Percentiles rank a stretch among this genome's conserved stretches.
These are phyloP conservation scores for Panus rudis DNA, from an alignment of 768 basidiomycete species.

Conservation along the genomic window DNA sequence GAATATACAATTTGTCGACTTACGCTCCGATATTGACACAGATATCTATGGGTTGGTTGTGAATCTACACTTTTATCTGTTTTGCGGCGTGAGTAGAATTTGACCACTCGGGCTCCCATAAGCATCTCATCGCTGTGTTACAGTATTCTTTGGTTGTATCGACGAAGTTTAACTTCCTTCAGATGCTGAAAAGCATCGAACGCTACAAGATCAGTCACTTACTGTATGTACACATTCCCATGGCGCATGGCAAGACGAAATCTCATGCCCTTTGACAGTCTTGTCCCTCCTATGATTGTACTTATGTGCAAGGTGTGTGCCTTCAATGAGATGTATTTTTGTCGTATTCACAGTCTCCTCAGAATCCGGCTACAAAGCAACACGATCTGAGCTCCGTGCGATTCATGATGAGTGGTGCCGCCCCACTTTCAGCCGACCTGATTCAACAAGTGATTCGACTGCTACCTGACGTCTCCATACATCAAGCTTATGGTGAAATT, in stretches of 20 bases:
- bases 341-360: not conserved
- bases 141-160: slow-evolving; percentile 27
- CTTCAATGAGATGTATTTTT: slow-evolving; percentile 40
- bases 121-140: not conserved
- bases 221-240: too few species aligned
- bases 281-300: slow-evolving; percentile 31
- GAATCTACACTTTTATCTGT: slow-evolving; percentile 23
- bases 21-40: slow-evolving; percentile 14
- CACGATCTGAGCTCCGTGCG: slow-evolving; percentile 34
- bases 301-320: slow-evolving; percentile 28
- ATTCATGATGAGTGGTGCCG: slow-evolving; percentile 42
- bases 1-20: not conserved
- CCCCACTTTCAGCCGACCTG: slow-evolving; percentile 48
- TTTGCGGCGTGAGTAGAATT: slow-evolving; percentile 19
- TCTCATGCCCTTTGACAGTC: slow-evolving; percentile 11
- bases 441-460: slow-evolving; percentile 36
- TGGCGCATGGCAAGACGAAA: not conserved
- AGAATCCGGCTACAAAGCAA: slow-evolving; percentile 35
- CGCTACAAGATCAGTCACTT: slow-evolving; percentile 28
- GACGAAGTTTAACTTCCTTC: slow-evolving; percentile 26
- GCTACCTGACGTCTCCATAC: slow-evolving; percentile 46
- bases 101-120: not conserved
- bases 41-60: slow-evolving; percentile 37
- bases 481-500: slow-evolving; percentile 57
- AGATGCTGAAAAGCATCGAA: slow-evolving; percentile 29